phyloP scores from a whole-genome alignment of 202 grass and related monocot species.

The Miscanthus sacchariflorus region DNA sequence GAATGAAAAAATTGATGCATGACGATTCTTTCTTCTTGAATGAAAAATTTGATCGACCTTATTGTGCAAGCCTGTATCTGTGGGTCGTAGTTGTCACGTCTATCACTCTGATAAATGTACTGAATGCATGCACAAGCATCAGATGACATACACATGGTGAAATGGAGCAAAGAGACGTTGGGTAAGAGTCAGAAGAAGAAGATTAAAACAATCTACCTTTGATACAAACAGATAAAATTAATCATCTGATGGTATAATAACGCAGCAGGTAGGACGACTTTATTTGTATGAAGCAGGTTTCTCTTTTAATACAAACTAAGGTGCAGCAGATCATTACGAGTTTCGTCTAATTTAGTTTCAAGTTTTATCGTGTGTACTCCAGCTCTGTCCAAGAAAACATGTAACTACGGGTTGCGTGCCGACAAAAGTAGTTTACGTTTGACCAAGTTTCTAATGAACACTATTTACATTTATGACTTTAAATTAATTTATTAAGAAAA shows the following conservation, averaged over 20 bases:
- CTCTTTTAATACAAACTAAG: neutral
- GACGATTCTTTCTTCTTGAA: neutral
- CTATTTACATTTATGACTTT: too few relatives aligned
- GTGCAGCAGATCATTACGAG: neutral
- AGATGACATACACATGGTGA: neutral
- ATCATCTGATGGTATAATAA: too few relatives aligned
- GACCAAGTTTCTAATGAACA: too few relatives aligned
- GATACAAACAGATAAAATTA: too few relatives aligned
- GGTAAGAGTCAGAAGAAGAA: neutral
- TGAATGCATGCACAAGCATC: too few relatives aligned
- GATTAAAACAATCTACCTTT: neutral
- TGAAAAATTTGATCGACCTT: neutral
- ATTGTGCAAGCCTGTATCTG: too few relatives aligned
- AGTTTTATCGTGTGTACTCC: neutral
- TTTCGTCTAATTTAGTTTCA: neutral
- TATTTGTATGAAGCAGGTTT: neutral
- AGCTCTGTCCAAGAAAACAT: too few relatives aligned
- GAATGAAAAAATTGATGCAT: neutral
- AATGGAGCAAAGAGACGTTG: neutral
- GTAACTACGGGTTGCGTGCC: too few relatives aligned
- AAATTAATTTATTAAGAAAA: too few relatives aligned
- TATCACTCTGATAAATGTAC: too few relatives aligned
- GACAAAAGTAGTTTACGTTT: too few relatives aligned
- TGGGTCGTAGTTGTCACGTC: too few relatives aligned
- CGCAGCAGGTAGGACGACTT: neutral